Percentiles rank a stretch among this genome's conserved stretches.
Conservation (phyloP, 83 land plant species). For the Picea engelmannii region DNA sequence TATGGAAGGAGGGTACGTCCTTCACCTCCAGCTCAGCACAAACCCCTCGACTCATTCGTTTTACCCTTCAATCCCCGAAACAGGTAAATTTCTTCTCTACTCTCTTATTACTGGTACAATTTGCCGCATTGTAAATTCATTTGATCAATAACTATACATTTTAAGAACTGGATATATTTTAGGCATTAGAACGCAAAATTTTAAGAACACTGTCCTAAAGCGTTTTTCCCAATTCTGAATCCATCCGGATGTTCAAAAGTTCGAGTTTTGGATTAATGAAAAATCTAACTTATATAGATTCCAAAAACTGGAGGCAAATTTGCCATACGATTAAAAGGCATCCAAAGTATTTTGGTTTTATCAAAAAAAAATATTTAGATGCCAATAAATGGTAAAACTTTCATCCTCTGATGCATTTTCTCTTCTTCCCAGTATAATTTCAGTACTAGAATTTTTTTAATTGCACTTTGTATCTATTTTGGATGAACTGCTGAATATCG, state of each 20-base stretch:
- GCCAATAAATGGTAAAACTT: neutral
- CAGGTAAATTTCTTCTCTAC: neutral
- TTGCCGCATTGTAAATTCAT: neutral
- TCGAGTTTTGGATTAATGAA: too few species aligned
- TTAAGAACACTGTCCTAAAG: neutral
- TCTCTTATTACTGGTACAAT: neutral
- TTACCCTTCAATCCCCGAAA: constrained; percentile 10
- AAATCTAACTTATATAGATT: too few species aligned
- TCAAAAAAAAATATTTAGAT: neutral
- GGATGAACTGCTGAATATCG: neutral
- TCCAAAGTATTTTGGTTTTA: too few species aligned
- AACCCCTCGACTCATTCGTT: constrained; percentile 9
- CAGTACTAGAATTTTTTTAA: neutral
- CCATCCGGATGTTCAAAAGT: too few species aligned
- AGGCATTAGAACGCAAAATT: too few species aligned
- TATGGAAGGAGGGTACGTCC: neutral
- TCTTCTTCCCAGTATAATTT: neutral
- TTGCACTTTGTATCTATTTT: neutral
- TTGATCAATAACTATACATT: too few species aligned
- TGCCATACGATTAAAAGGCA: too few species aligned
- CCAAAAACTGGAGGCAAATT: too few species aligned
- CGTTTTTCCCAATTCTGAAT: neutral
- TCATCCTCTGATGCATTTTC: neutral
- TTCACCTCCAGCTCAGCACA: neutral
- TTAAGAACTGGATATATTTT: too few species aligned